phyloP scores from a whole-genome alignment of 441 rosid genomes.

The Pelargonium hybrid region DNA sequence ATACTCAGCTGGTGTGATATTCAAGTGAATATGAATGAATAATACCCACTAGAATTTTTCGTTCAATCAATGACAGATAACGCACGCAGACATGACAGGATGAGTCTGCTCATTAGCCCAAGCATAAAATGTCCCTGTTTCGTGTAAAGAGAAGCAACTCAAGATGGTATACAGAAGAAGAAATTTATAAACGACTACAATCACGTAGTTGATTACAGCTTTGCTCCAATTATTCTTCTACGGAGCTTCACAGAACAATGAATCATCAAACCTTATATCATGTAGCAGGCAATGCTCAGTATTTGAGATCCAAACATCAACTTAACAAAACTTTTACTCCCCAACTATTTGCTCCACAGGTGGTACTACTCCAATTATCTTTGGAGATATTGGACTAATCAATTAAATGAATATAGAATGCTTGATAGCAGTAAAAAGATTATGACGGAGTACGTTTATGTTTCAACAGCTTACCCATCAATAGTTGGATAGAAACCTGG shows the following conservation, averaged over 20 bases:
- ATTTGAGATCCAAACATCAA: background rate
- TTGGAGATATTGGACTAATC: background rate
- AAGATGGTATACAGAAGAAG: too few species aligned
- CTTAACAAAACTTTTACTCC: background rate
- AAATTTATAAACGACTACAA: too few species aligned
- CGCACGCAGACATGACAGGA: too few species aligned
- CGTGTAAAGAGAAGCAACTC: too few species aligned
- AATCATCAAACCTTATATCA: background rate
- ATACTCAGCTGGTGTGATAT: too few species aligned
- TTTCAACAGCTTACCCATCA: conserved; percentile 22
- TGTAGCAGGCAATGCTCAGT: background rate
- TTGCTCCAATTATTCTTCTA: background rate
- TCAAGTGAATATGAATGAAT: too few species aligned
- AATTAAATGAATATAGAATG: background rate
- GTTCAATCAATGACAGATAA: too few species aligned
- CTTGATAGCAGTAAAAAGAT: background rate
- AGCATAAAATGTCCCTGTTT: too few species aligned
- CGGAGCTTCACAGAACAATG: background rate
- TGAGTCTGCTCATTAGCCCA: too few species aligned
- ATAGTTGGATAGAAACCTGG: conserved; percentile 33
- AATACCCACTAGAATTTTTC: too few species aligned
- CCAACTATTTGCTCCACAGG: background rate
- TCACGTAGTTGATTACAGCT: too few species aligned
- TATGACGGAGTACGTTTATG: background rate
- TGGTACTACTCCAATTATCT: background rate